These are phyloP conservation scores for Backusella tuberculispora DNA, from an alignment of 192 early-diverging fungal genomes.

Conservation along the genomic window DNA sequence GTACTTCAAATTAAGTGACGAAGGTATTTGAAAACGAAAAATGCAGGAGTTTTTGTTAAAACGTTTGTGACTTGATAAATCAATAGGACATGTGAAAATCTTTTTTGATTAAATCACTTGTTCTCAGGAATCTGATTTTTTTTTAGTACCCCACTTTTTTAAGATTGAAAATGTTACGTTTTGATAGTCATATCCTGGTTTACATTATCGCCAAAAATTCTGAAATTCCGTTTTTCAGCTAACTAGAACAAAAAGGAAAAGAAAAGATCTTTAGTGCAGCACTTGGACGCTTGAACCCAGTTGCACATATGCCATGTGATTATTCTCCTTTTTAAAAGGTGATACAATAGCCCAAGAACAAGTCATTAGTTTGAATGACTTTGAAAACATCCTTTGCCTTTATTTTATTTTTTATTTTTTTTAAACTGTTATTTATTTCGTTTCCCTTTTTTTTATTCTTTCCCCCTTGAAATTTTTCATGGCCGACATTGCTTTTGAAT, in stretches of 20 bases:
- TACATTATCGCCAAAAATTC: background rate
- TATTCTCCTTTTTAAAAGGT: slow-evolving; percentile 1
- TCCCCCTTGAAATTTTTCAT: slow-evolving; percentile 8
- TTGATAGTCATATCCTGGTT: slow-evolving; percentile 5
- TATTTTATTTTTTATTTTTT: background rate
- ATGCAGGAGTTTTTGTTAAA: background rate
- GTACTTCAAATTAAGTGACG: background rate
- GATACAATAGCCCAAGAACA: background rate
- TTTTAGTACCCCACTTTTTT: slow-evolving; percentile 6
- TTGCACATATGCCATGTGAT: slow-evolving; percentile 19
- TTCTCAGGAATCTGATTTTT: background rate
- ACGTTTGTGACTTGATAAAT: background rate
- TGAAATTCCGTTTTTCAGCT: background rate
- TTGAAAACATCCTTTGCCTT: background rate
- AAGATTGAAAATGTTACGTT: background rate
- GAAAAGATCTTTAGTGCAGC: background rate
- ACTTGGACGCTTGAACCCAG: background rate
- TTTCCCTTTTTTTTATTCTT: slow-evolving; percentile 22
- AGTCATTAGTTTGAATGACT: background rate
- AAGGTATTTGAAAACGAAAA: background rate
- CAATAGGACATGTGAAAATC: background rate
- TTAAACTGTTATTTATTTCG: background rate
- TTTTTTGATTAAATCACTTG: background rate
- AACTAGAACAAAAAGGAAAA: background rate
- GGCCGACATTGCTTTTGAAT: slow-evolving; percentile 38